These are phyloP conservation scores for Cladosporium sp. DNA, from an alignment of 2,329 filamentous ascomycete genomes.

Conservation along the genomic window DNA sequence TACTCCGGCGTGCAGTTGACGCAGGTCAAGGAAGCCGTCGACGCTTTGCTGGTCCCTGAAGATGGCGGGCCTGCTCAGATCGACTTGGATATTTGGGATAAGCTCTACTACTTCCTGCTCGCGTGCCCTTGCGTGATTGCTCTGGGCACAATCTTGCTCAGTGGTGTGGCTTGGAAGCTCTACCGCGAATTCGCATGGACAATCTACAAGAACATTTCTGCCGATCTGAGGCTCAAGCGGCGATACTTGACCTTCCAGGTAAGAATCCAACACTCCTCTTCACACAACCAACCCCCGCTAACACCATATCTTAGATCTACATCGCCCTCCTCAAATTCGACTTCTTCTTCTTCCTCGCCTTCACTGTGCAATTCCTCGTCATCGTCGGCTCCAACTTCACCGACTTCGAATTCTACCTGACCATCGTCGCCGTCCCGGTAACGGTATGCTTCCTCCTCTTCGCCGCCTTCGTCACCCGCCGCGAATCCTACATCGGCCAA, in stretches of 20 bases:
- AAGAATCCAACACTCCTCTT: slow-evolving; percentile 26
- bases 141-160: slow-evolving; percentile 67
- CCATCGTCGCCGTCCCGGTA: slow-evolving; percentile 82
- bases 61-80: slow-evolving; percentile 39
- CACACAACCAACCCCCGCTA: background rate
- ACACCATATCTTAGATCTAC: slow-evolving; percentile 66
- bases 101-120: slow-evolving; percentile 72
- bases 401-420: slow-evolving; percentile 76
- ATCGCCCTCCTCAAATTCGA: slow-evolving; percentile 98
- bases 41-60: slow-evolving; percentile 38
- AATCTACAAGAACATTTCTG: slow-evolving; percentile 98
- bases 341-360: slow-evolving; percentile 99
- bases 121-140: slow-evolving; percentile 83
- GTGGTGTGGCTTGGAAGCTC: slow-evolving; percentile 83
- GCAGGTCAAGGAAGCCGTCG: slow-evolving; percentile 75
- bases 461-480: slow-evolving; percentile 79
- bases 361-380: slow-evolving; percentile 96
- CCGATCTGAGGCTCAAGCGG: slow-evolving; percentile 94
- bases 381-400: slow-evolving; percentile 72
- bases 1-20: slow-evolving; percentile 92
- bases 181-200: slow-evolving; percentile 99
- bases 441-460: slow-evolving; percentile 84
- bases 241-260: slow-evolving; percentile 96
- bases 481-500: slow-evolving; percentile 79
- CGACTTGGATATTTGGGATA: slow-evolving; percentile 57